Base-by-base conservation (phyloP, 1,284 basidiomycete species). In the Trichosporon ovoides region DNA sequence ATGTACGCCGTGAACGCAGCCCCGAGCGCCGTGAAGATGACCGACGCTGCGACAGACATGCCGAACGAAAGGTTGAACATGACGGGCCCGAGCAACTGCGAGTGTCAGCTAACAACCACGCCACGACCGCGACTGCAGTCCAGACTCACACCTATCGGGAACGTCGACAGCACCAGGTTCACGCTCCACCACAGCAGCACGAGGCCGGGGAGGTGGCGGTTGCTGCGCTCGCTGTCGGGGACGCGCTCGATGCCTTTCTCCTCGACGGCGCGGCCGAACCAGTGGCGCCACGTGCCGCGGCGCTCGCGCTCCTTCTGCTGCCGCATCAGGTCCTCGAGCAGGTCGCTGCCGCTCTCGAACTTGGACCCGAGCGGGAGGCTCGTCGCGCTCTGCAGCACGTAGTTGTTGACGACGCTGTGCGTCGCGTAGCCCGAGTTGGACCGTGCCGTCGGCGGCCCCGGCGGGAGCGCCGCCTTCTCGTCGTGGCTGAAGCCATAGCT, bases 21-120 rank as follows among this genome's bases (percentile, higher is more conserved):
- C 36, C 77, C 78, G 33, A 79, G 68, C 0, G 69, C 72, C 16
- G 71, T 69, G 49, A 79, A 79, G 36, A 66, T 64, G 22, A 77
- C 65, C 22, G 76, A 77, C 31, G 72, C 69, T 7, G 74, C 66
- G 46, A 77, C 66, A 28, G 75, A 68, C 58, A 51, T 78, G 67
- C 78, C 73, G 53, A 85, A 80, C 10, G 81, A 81, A 52, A 87
- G 79, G 10, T 79, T 81, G 65, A 79, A 83, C 64, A 75, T 70
- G n/a, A 77, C 79, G 64, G 83, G 82, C 0, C 77, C 83, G 22
- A 86, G 76, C 18, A 81, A 57, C 68, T 68, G 77, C 7, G 22
- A 4, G 5, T 9, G 53, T 59, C 35, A 56, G 38, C 37, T 18
- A n/a, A n/a, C n/a, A n/a, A n/a, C 22, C 22, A 48, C 43, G 1